Evolutionary conservation across 2,329 filamentous ascomycete species (phyloP).

Genomic region (Ophiosphaerella korrae): DNA sequence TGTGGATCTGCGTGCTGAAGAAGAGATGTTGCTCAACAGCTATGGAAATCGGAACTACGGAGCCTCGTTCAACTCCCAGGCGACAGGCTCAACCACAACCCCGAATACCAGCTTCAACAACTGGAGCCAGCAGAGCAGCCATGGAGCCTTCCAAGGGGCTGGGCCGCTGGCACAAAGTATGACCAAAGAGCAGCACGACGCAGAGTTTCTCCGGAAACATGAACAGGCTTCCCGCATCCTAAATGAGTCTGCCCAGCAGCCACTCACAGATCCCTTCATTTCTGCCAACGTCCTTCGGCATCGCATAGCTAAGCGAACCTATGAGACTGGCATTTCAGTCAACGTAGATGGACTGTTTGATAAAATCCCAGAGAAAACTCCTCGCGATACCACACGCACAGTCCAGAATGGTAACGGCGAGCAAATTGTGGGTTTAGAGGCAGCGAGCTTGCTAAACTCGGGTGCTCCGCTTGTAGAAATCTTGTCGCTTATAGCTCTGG

Average conservation of each 20-base stretch:
- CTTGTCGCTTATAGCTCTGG: constrained; percentile 79
- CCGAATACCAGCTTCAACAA: constrained; percentile 55
- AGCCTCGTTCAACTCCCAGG: constrained; percentile 52
- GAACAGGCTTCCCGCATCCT: constrained; percentile 66
- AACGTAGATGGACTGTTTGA: constrained; percentile 62
- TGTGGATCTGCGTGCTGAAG: constrained; percentile 85
- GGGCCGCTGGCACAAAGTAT: constrained; percentile 58
- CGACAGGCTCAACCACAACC: constrained; percentile 40
- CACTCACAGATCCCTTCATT: constrained; percentile 76
- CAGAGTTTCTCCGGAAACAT: constrained; percentile 69
- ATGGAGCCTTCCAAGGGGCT: constrained; percentile 47
- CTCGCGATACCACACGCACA: constrained; percentile 39
- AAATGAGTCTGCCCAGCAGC: constrained; percentile 67
- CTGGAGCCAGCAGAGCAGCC: constrained; percentile 47
- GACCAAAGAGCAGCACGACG: constrained; percentile 68
- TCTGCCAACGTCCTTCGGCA: constrained; percentile 63
- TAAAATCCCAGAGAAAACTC: constrained; percentile 41
- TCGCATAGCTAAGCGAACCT: constrained; percentile 62
- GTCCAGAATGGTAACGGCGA: constrained; percentile 63
- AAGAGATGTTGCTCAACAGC: constrained; percentile 75
- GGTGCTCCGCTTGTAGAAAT: constrained; percentile 81
- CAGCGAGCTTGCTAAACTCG: constrained; percentile 68
- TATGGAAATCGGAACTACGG: constrained; percentile 60
- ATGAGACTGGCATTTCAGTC: constrained; percentile 63
- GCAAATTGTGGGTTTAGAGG: constrained; percentile 61